Evolutionary conservation across 768 basidiomycete genomes (phyloP), one percentile per base, ranked within the genome.

Genomic region (Calocybe indica): DNA sequence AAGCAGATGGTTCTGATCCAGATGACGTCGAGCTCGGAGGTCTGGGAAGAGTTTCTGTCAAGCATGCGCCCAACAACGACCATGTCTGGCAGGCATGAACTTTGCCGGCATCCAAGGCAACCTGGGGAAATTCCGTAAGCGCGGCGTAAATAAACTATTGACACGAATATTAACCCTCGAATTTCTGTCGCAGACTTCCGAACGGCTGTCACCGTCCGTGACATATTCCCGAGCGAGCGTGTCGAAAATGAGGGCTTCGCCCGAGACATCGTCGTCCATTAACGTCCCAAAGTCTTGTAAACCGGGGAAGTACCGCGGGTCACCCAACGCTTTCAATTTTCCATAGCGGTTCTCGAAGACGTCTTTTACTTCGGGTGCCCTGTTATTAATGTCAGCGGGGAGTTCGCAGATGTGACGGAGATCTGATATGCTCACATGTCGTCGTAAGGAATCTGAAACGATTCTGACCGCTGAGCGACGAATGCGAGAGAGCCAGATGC

Each of bases 391-490:
- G 31, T 31, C 3, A 43, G 42, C 31, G 42, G 31, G 42, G 4
- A 31, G 35, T 31, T 37, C 2, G 14, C 11, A 14, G 36, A 31
- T 3, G 5, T 7, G 30, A 9, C 5, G 14, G 38, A 37, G 45
- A 49, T 37, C 6, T 13, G 30, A 8, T 11, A n/a, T 9, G 11
- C 82, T 45, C 56, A 89, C 89, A 83, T 56, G 56, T 92, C 90
- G 52, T 92, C 90, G 50, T 86, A 92, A 2, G 90, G 90, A 2
- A 83, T 60, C 55, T 90, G 86, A 73, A 78, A 82, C 35, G 59
- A 60, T 5, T 57, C 52, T 37, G 65, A 68, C n/a, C 63, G 66
- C 45, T 85, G 85, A 1, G 76, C 61, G 8, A 85, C 80, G 54
- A 92, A 91, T 5, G 81, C 69, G 38, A 92, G 60, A 2, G 80